phyloP scores from a whole-genome alignment of 495 filamentous ascomycete species.

The Xylaria grammica region DNA sequence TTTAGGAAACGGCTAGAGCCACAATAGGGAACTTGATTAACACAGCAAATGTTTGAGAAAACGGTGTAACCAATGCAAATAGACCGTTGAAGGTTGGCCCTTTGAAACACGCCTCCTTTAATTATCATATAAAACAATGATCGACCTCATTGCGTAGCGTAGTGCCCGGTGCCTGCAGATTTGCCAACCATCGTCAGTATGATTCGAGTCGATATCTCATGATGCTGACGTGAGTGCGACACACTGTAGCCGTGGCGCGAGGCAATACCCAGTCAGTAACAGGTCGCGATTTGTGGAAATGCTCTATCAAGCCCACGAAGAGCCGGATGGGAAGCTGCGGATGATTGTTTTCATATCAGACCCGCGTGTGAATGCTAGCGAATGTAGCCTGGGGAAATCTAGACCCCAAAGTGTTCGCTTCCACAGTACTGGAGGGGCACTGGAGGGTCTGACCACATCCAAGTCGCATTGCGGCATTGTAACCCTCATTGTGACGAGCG shows the following conservation, averaged over 20 bases:
- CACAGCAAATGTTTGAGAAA: slow-evolving; percentile 7
- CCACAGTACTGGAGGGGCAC: not conserved
- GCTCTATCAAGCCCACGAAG: not conserved
- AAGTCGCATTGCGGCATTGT: slow-evolving; percentile 15
- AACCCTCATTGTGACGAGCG: slow-evolving; percentile 14
- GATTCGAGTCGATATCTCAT: slow-evolving; percentile 21
- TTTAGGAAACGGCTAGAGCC: slow-evolving; percentile 16
- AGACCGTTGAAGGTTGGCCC: not conserved
- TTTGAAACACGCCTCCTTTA: slow-evolving; percentile 14
- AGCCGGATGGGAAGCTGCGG: not conserved
- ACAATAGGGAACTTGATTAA: slow-evolving; percentile 1
- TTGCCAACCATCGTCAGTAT: not conserved
- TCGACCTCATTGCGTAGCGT: not conserved
- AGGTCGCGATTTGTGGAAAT: not conserved
- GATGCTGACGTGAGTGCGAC: slow-evolving; percentile 25
- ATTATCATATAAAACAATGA: not conserved
- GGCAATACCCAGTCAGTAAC: not conserved
- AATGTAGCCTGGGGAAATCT: slow-evolving; percentile 4
- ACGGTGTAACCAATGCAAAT: slow-evolving; percentile 4
- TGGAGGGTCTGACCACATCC: slow-evolving; percentile 6
- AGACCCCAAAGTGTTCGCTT: slow-evolving; percentile 13
- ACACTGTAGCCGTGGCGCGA: slow-evolving; percentile 15
- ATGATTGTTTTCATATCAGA: slow-evolving; percentile 4
- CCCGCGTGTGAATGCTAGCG: not conserved
- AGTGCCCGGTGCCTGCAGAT: not conserved